These are phyloP conservation scores for sunflower (Helianthus annuus) DNA, from an alignment of 129 eudicot genomes.

Conservation along the genomic window DNA sequence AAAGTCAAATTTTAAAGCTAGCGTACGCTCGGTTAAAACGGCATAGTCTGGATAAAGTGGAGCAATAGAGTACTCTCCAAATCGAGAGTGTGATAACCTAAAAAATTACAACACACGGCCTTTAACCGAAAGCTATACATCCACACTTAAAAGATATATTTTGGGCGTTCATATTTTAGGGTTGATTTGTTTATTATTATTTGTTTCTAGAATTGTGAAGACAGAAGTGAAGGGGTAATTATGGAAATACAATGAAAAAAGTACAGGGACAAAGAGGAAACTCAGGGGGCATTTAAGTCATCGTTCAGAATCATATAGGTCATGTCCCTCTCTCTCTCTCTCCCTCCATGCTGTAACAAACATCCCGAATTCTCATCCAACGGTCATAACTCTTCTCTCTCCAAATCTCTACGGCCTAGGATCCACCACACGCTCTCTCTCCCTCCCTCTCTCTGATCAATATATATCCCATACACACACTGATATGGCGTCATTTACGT, in stretches of 20 bases:
- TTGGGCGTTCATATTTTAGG: background rate
- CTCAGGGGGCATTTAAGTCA: constrained; percentile 50
- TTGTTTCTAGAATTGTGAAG: background rate
- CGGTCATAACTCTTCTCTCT: constrained; percentile 36
- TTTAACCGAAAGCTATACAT: no score
- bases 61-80: no score
- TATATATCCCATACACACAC: background rate
- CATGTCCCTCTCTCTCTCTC: constrained; percentile 39
- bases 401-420: constrained; percentile 23
- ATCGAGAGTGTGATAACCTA: no score
- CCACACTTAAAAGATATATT: background rate
- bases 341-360: constrained; percentile 30
- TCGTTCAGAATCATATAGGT: constrained; percentile 41
- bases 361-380: constrained; percentile 35
- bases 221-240: constrained; percentile 14
- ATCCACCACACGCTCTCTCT: constrained; percentile 23
- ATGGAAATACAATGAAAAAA: constrained; percentile 32
- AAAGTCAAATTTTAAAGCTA: no score
- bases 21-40: no score
- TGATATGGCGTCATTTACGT: constrained; percentile 18
- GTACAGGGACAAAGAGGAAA: constrained; percentile 53
- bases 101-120: no score
- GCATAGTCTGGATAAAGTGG: no score
- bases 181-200: background rate
- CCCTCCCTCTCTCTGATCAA: constrained; percentile 1